Evolutionary conservation across 768 basidiomycete species (phyloP), one percentile per base, ranked within the genome.

Genomic region (Podaxis pistillaris): DNA sequence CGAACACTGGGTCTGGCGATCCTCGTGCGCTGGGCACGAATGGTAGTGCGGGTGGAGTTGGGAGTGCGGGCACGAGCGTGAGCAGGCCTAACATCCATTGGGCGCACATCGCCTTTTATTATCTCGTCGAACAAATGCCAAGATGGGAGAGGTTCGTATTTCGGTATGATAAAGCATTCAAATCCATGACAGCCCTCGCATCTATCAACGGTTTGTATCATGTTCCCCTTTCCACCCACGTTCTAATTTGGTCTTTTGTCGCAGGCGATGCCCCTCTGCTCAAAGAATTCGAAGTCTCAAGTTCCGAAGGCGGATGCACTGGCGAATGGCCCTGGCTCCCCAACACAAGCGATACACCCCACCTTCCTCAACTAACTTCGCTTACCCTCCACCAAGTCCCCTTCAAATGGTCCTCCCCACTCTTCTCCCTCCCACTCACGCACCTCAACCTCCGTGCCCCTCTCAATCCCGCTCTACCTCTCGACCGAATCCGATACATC

Each of bases 81-180:
- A 40, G 41, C 37, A 72, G 81, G 64, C 77, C 79, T 17, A 87
- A 83, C 64, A 80, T 83, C 64, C 87, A 90, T 59, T 93, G 91
- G 91, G 91, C 90, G 0, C 86, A 91, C 66, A 88, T 93, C 36
- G 88, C 87, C 0, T 85, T 93, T 50, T 91, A 82, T 71, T 93
- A 93, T 70, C 74, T 93, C 22, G 86, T 88, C 1, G 85, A 90
- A 66, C 88, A 91, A 70, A 92, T 92, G 86, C 85, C 86, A 65
- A 83, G 91, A 30, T 93, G 91, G 91, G 81, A 89, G 69, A 80
- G 90, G 24, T 93, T 93, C 67, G 82, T 92, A 11, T 92, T 93
- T 68, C 78, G 87, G 46, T 93, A 90, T 66, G 89, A 91, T 69
- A 88, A 85, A 70, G 87, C 87, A 37, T 92, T 92, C 72, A 74